phyloP scores from a whole-genome alignment of 768 basidiomycete genomes.

The Amanita rimosa region DNA sequence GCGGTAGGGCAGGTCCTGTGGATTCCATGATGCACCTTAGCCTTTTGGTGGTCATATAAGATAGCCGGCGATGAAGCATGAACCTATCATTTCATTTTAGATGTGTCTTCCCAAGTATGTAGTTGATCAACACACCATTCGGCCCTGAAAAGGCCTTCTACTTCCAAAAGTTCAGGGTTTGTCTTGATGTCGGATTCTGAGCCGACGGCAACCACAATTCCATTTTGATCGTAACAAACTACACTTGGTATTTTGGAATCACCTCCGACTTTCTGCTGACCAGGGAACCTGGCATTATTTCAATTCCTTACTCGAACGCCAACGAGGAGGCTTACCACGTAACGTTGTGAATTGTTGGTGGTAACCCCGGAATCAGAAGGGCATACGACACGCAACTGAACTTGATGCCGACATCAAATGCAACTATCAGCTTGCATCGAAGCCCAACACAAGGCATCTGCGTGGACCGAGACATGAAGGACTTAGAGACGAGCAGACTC shows the following conservation, averaged over 20 bases:
- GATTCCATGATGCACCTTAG: too few species aligned
- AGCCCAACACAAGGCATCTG: too few species aligned
- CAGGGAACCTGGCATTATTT: not conserved
- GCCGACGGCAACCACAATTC: slow-evolving; percentile 3
- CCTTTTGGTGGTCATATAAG: not conserved
- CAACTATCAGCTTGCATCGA: slow-evolving; percentile 14
- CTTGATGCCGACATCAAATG: slow-evolving; percentile 42
- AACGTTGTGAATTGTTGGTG: slow-evolving; percentile 23
- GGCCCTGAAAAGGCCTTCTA: not conserved
- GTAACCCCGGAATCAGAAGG: slow-evolving; percentile 20
- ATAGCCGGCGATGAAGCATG: slow-evolving; percentile 1
- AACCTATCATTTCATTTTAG: not conserved
- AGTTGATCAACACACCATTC: not conserved
- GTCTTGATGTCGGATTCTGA: not conserved
- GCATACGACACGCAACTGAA: slow-evolving; percentile 27
- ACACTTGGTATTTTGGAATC: slow-evolving; percentile 5
- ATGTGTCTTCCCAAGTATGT: too few species aligned
- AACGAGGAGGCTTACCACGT: slow-evolving; percentile 14
- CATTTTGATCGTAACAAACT: slow-evolving; percentile 1
- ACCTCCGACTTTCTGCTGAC: not conserved
- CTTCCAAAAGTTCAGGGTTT: not conserved
- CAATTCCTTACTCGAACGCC: slow-evolving; percentile 1
- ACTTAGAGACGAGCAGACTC: too few species aligned
- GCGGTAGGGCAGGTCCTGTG: slow-evolving; percentile 29
- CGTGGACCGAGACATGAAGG: too few species aligned